Conservation (phyloP, 139 green algal genomes). For the Dunaliella sp. region DNA sequence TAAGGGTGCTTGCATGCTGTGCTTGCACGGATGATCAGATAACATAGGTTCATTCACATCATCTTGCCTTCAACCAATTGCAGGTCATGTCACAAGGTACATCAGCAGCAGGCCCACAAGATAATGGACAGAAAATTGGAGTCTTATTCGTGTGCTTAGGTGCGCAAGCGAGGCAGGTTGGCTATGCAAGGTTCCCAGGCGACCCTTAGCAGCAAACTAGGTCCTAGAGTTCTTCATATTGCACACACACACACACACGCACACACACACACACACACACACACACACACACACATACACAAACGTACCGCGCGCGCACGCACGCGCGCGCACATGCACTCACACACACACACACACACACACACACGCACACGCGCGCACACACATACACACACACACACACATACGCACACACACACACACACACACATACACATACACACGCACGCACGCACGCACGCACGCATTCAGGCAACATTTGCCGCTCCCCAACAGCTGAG, state of each 20-base stretch:
- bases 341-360: constrained; percentile 15
- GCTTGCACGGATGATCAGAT: too few species aligned
- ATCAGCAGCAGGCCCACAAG: not conserved
- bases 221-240: too few species aligned
- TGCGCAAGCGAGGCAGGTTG: too few species aligned
- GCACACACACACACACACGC: not conserved
- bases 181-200: too few species aligned
- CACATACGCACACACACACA: not conserved
- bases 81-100: too few species aligned
- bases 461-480: constrained; percentile 87
- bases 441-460: not conserved
- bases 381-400: constrained; percentile 1
- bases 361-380: constrained; percentile 5
- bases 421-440: not conserved
- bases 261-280: constrained; percentile 5
- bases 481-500: constrained; percentile 86
- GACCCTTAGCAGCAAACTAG: too few species aligned
- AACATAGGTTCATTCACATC: too few species aligned
- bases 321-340: not conserved
- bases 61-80: too few species aligned
- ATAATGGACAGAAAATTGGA: constrained; percentile 39
- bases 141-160: constrained; percentile 85
- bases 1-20: too few species aligned
- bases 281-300: constrained; percentile 1
- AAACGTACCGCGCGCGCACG: too few species aligned